Evolutionary conservation across 2,329 filamentous ascomycete species (phyloP), one percentile per base, ranked within the genome.

Genomic region (Fusarium sp.): DNA sequence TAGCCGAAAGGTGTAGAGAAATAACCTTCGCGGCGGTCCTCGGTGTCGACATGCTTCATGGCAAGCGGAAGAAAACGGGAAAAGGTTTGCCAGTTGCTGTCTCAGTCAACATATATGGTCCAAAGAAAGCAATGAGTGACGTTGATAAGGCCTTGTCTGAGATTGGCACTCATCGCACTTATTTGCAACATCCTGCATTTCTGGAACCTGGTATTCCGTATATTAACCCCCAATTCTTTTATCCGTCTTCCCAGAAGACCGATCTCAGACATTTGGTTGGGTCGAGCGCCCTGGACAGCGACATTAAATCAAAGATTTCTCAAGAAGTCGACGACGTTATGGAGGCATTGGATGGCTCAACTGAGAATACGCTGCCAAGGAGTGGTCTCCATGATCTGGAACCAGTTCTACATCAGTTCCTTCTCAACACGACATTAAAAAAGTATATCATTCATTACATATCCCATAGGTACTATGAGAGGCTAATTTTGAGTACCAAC

Each of bases 111-210:
- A 16, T 62, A 0, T 57, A 35, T 8, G 66, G 66, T 0, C 30
- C 50, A 0, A 50, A 6, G 7, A n/a, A 3, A 16, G 20, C 16
- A 47, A 62, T 1, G 1, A 6, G 28, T 0, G 35, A 62, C 0
- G 28, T 53, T 9, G 66, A 61, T 15, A 2, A 12, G 3, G 28
- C 33, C 0, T 5, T 69, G 3, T 30, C 35, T 0, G 24, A 36
- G 0, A 22, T 53, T 2, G n/a, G 36, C 1, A 36, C 28, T 9
- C 16, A 42, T 28, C 50, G 36, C 1, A n/a, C 24, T 24, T 33
- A 38, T 6, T 5, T 69, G 0, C 67, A 70, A 4, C 67, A 70
- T 10, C 67, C 67, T 3, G 11, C 7, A 2, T 65, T 44, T 9
- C 6, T 70, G 1, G 67, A 65, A 11, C 22, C 54, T 0, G 42